Evolutionary conservation across 441 rosid species (phyloP).

Genomic region (Eutrema salsugineum): DNA sequence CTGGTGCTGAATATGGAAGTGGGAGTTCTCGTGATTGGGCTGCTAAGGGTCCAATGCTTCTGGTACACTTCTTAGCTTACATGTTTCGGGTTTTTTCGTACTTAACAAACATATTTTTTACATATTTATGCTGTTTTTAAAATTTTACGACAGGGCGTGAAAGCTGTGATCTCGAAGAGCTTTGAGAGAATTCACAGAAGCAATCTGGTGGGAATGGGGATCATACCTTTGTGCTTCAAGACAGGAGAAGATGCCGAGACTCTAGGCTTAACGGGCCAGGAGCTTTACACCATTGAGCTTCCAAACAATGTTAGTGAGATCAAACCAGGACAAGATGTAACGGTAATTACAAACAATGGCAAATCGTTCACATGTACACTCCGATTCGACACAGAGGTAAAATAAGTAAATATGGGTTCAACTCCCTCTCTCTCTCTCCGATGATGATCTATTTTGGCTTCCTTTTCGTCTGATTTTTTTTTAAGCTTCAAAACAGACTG

Average conservation of each 20-base stretch:
- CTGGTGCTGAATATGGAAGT: constrained; percentile 94
- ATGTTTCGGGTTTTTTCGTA: not conserved
- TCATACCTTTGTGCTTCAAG: constrained; percentile 80
- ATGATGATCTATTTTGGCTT: not conserved
- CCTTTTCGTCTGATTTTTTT: not conserved
- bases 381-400: constrained; percentile 92
- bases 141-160: constrained; percentile 60
- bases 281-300: constrained; percentile 67
- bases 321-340: constrained; percentile 86
- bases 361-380: constrained; percentile 69
- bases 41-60: constrained; percentile 94
- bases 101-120: not conserved
- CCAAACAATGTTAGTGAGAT: constrained; percentile 63
- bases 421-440: too few relatives aligned
- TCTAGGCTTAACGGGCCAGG: constrained; percentile 82
- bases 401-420: not conserved
- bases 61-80: constrained; percentile 38
- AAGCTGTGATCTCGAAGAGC: constrained; percentile 90
- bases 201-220: constrained; percentile 92
- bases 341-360: constrained; percentile 62
- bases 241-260: constrained; percentile 81
- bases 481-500: not conserved
- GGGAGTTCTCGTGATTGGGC: constrained; percentile 99
- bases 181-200: constrained; percentile 92
- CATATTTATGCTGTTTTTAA: not conserved